Percentiles rank a stretch among this genome's conserved stretches.
Evolutionary conservation across 768 basidiomycete genomes (phyloP).

Genomic region (Tricholoma flavovirens): DNA sequence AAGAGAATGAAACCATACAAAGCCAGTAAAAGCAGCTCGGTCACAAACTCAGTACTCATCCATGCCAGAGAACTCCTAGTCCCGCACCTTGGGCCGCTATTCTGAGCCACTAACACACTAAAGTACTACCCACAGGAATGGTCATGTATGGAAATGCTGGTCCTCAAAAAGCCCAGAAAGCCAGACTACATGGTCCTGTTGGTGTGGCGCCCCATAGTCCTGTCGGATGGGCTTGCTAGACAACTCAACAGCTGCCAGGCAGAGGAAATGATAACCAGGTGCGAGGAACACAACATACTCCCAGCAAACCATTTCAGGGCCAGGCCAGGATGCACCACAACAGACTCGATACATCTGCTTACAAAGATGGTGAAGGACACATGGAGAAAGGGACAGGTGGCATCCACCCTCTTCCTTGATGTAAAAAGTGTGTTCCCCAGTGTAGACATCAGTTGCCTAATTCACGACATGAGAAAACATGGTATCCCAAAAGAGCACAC

Average conservation of each 20-base stretch:
- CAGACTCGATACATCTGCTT: constrained; percentile 26
- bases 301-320: constrained; percentile 3
- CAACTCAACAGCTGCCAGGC: background rate
- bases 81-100: background rate
- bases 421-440: constrained; percentile 14
- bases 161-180: background rate
- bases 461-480: background rate
- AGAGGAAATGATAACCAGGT: background rate
- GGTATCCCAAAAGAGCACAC: constrained; percentile 11
- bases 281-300: background rate
- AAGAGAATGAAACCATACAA: constrained; percentile 1
- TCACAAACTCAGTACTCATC: background rate
- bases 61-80: background rate
- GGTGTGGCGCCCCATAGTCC: background rate
- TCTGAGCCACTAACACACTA: background rate
- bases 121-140: background rate
- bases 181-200: background rate
- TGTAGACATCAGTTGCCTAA: background rate
- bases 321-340: constrained; percentile 21
- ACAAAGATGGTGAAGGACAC: constrained; percentile 28
- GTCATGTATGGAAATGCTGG: background rate
- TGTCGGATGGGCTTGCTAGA: background rate
- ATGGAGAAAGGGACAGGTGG: constrained; percentile 24
- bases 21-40: background rate
- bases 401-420: constrained; percentile 22